A percentile compares a stretch with the other conserved stretches of the same genome.
phyloP scores from a whole-genome alignment of 2,329 filamentous ascomycete genomes.

The Pyrenophora teres region DNA sequence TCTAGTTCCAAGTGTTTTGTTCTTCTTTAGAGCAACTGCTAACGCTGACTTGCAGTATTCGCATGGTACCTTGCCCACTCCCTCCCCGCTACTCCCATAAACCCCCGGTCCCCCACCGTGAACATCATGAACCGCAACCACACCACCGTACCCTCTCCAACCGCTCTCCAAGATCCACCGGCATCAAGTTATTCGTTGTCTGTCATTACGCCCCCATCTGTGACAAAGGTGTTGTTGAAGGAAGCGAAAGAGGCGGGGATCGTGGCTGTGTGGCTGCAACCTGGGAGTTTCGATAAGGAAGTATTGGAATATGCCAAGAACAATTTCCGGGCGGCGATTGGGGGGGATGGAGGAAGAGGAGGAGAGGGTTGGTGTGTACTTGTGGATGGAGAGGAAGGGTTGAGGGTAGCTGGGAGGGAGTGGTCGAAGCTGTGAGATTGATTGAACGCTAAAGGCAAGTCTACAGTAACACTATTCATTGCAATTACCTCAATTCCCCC shows the following conservation, averaged over 20 bases:
- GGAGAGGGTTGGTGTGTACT: slow-evolving; percentile 50
- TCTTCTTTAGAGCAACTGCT: not conserved
- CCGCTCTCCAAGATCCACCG: slow-evolving; percentile 60
- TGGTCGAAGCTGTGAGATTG: slow-evolving; percentile 35
- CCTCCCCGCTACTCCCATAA: slow-evolving; percentile 81
- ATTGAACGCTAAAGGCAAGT: not conserved
- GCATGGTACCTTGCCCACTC: slow-evolving; percentile 82
- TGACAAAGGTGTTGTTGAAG: slow-evolving; percentile 73
- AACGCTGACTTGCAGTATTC: slow-evolving; percentile 66
- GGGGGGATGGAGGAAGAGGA: slow-evolving; percentile 49
- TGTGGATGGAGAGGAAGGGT: slow-evolving; percentile 48
- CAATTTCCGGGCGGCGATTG: slow-evolving; percentile 72
- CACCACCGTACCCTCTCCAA: slow-evolving; percentile 67
- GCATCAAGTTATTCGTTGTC: slow-evolving; percentile 71
- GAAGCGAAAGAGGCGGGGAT: slow-evolving; percentile 76
- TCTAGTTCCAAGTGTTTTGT: not conserved
- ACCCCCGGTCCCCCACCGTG: slow-evolving; percentile 71
- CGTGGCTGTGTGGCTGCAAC: slow-evolving; percentile 70
- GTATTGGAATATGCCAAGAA: slow-evolving; percentile 71
- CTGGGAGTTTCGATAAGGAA: slow-evolving; percentile 80
- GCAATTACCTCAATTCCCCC: no score
- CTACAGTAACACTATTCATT: no score
- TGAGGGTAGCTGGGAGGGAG: slow-evolving; percentile 43
- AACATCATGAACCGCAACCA: slow-evolving; percentile 64
- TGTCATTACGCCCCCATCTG: slow-evolving; percentile 82